Evolutionary conservation across 306 rosid genomes (phyloP).

Genomic region (Styphnolobium japonicum): DNA sequence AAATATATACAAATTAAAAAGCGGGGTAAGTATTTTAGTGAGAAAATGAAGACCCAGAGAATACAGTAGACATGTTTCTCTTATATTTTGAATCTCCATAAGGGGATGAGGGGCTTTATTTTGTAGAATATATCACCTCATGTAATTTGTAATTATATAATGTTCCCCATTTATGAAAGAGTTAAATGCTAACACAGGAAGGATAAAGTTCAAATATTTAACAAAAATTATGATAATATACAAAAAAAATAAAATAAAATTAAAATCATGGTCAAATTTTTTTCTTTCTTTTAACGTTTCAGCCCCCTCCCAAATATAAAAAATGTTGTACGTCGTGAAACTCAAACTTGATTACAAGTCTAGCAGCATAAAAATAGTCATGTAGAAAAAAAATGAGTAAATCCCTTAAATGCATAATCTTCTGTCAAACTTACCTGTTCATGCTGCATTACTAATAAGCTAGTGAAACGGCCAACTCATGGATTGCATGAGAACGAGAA

Average conservation of each 20-base stretch:
- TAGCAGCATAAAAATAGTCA: not conserved
- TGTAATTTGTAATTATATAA: too few species aligned
- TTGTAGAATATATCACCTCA: not conserved
- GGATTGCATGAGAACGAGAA: not conserved
- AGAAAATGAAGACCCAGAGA: not conserved
- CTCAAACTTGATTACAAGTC: not conserved
- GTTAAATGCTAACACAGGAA: too few species aligned
- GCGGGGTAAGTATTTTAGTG: not conserved
- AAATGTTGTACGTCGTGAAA: not conserved
- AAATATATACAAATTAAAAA: too few species aligned
- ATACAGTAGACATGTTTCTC: too few species aligned
- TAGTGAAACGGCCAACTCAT: not conserved
- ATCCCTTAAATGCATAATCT: too few species aligned
- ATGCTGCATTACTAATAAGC: not conserved
- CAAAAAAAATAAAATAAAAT: too few species aligned
- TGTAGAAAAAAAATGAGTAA: not conserved
- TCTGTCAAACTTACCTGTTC: not conserved
- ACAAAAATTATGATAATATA: too few species aligned
- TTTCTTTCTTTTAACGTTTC: not conserved
- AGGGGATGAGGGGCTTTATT: not conserved
- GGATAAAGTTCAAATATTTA: too few species aligned
- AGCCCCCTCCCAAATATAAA: not conserved
- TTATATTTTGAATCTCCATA: too few species aligned
- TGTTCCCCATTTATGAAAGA: too few species aligned
- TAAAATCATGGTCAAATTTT: too few species aligned